Evolutionary conservation across 2,329 filamentous ascomycete genomes (phyloP).

Genomic region (Neurospora sp.): DNA sequence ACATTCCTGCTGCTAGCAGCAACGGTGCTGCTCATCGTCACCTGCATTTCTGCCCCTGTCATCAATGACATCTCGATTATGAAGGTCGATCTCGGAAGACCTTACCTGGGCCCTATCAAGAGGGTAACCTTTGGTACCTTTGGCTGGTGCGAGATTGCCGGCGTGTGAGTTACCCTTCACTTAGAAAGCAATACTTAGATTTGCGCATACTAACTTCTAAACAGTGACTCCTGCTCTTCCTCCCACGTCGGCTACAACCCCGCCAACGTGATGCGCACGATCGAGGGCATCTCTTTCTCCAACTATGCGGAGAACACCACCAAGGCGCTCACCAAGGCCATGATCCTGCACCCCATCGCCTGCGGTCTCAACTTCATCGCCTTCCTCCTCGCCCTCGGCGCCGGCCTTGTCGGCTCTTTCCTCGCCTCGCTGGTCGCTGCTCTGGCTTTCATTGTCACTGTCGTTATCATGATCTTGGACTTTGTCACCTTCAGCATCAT

Average conservation of each 20-base stretch:
- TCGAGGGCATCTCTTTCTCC: constrained; percentile 32
- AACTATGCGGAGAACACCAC: constrained; percentile 33
- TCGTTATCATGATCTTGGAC: constrained; percentile 43
- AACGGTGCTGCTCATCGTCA: constrained; percentile 46
- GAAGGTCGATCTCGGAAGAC: constrained; percentile 35
- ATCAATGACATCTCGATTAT: constrained; percentile 45
- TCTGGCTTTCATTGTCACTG: constrained; percentile 38
- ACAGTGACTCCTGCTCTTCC: constrained; percentile 38
- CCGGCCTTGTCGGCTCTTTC: constrained; percentile 42
- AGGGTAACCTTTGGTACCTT: constrained; percentile 48
- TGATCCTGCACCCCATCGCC: constrained; percentile 55
- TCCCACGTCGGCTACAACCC: constrained; percentile 47
- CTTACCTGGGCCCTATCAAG: constrained; percentile 16
- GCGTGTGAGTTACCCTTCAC: constrained; percentile 9
- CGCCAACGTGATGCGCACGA: constrained; percentile 30
- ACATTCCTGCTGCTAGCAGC: constrained; percentile 47
- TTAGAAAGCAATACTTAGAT: no score
- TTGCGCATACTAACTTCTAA: constrained; percentile 2
- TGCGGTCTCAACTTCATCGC: constrained; percentile 47
- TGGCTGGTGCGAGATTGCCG: constrained; percentile 39
- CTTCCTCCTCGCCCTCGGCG: constrained; percentile 43
- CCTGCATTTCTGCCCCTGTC: constrained; percentile 49
- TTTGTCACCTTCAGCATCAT: constrained; percentile 48
- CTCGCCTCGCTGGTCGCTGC: constrained; percentile 39
- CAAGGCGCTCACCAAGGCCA: constrained; percentile 43